A percentile compares a stretch with the other conserved stretches of the same genome.
Conservation (phyloP, 352 stramenopile species). For the Bremia lactucae region DNA sequence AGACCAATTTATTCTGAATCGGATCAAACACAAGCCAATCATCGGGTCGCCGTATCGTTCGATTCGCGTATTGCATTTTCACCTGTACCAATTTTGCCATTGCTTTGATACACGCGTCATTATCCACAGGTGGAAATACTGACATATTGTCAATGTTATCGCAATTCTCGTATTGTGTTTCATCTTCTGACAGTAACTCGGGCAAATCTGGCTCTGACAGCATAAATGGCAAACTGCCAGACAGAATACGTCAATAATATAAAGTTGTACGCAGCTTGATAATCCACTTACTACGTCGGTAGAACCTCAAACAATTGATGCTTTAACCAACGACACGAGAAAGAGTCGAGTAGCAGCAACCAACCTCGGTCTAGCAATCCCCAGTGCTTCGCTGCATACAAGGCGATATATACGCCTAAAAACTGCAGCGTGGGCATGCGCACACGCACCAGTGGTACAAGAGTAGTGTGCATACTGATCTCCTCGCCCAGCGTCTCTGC, state of each 20-base stretch:
- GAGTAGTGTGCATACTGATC: conserved; percentile 42
- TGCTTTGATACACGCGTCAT: conserved; percentile 28
- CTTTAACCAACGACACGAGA: conserved; percentile 48
- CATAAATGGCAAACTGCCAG: conserved; percentile 40
- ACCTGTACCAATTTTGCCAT: conserved; percentile 50
- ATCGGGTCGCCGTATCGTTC: conserved; percentile 42
- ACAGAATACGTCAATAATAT: conserved; percentile 3
- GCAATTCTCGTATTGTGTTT: conserved; percentile 14
- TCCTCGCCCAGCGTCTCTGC: conserved; percentile 45
- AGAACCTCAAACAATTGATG: conserved; percentile 40
- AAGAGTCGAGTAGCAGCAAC: conserved; percentile 34
- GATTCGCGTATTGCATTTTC: conserved; percentile 43
- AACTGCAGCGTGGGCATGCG: conserved; percentile 38
- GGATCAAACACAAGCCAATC: conserved; percentile 74
- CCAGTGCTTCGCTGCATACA: conserved; percentile 24
- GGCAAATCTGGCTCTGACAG: conserved; percentile 43
- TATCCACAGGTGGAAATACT: conserved; percentile 17
- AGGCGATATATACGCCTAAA: conserved; percentile 18
- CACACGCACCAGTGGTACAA: conserved; percentile 30
- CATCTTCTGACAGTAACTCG: conserved; percentile 50
- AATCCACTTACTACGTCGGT: conserved; percentile 35
- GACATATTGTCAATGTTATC: conserved; percentile 11
- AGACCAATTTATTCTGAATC: conserved; percentile 40
- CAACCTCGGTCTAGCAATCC: conserved; percentile 34
- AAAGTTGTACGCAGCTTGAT: background rate